Percentiles rank a stretch among this genome's conserved stretches.
Conservation (phyloP, 2,329 filamentous ascomycete genomes). For the Neonectria coccinea region DNA sequence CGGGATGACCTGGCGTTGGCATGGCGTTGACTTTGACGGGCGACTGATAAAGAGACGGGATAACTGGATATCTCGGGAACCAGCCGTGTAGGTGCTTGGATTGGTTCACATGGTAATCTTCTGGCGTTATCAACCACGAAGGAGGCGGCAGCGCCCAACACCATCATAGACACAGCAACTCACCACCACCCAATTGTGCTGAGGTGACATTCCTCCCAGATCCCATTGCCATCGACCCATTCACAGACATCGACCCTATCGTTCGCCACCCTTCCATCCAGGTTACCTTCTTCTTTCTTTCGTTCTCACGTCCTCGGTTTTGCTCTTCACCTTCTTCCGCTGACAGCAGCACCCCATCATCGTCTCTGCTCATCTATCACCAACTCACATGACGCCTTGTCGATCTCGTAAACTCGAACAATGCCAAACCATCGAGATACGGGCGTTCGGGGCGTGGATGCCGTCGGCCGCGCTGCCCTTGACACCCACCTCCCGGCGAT, state of each 20-base stretch:
- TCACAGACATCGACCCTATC: slow-evolving; percentile 10
- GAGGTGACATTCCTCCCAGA: slow-evolving; percentile 9
- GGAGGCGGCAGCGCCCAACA: slow-evolving; percentile 21
- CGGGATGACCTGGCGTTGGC: background rate
- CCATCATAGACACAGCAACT: slow-evolving; percentile 9
- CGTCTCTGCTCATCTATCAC: background rate
- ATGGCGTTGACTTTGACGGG: background rate
- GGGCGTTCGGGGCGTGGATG: slow-evolving; percentile 1
- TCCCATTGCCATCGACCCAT: slow-evolving; percentile 2
- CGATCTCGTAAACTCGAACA: slow-evolving; percentile 2
- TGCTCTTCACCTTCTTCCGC: background rate
- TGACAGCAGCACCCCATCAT: background rate
- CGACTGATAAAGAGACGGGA: background rate
- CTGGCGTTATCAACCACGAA: slow-evolving; percentile 21
- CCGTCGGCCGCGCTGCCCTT: slow-evolving; percentile 2
- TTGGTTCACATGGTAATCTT: slow-evolving; percentile 16
- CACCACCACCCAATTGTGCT: slow-evolving; percentile 4
- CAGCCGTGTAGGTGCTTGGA: background rate
- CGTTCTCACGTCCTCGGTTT: background rate
- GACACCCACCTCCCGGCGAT: slow-evolving; percentile 28
- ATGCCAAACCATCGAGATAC: background rate
- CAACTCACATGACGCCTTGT: background rate
- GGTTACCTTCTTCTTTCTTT: background rate
- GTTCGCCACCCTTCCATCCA: slow-evolving; percentile 1
- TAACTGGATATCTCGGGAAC: background rate